Evolutionary conservation across 176 grass and related monocot species (phyloP).

Genomic region (Hordeum marinum): DNA sequence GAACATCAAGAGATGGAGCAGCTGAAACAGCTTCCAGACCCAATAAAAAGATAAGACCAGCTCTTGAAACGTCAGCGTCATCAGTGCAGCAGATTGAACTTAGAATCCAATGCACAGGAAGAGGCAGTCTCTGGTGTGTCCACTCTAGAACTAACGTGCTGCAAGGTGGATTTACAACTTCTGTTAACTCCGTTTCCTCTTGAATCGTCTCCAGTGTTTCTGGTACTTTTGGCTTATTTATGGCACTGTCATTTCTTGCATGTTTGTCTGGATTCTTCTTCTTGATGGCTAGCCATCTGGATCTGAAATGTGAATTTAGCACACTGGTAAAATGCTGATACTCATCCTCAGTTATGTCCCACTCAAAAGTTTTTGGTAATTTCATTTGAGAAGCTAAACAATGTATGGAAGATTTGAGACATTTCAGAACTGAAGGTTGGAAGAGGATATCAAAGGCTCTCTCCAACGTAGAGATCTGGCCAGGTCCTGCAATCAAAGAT

Average conservation of each 20-base stretch:
- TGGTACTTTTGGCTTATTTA: slow-evolving; percentile 19
- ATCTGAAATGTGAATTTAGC: slow-evolving; percentile 74
- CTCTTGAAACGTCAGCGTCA: slow-evolving; percentile 55
- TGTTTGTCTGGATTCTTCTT: slow-evolving; percentile 54
- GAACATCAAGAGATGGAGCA: slow-evolving; percentile 38
- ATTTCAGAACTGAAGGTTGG: slow-evolving; percentile 65
- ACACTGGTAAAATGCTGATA: slow-evolving; percentile 60
- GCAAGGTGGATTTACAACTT: slow-evolving; percentile 35
- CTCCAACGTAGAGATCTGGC: slow-evolving; percentile 51
- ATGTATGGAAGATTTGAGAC: slow-evolving; percentile 59
- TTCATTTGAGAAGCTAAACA: slow-evolving; percentile 32
- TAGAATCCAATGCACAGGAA: slow-evolving; percentile 82
- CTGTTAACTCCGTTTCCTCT: slow-evolving; percentile 63
- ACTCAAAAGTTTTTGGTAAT: slow-evolving; percentile 45
- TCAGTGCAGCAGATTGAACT: slow-evolving; percentile 67
- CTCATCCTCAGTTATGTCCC: slow-evolving; percentile 71
- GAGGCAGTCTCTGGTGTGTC: slow-evolving; percentile 76
- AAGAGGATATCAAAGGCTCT: slow-evolving; percentile 63
- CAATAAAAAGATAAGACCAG: slow-evolving; percentile 80
- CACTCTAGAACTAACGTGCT: slow-evolving; percentile 58
- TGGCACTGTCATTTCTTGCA: slow-evolving; percentile 19
- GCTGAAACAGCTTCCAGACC: slow-evolving; percentile 66
- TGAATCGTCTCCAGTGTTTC: slow-evolving; percentile 71
- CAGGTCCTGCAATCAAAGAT: slow-evolving; percentile 72
- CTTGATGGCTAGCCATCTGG: slow-evolving; percentile 77